Evolutionary conservation across 2,329 filamentous ascomycete species (phyloP), one percentile per base, ranked within the genome.

Genomic region (Tolypocladium pustulatum): DNA sequence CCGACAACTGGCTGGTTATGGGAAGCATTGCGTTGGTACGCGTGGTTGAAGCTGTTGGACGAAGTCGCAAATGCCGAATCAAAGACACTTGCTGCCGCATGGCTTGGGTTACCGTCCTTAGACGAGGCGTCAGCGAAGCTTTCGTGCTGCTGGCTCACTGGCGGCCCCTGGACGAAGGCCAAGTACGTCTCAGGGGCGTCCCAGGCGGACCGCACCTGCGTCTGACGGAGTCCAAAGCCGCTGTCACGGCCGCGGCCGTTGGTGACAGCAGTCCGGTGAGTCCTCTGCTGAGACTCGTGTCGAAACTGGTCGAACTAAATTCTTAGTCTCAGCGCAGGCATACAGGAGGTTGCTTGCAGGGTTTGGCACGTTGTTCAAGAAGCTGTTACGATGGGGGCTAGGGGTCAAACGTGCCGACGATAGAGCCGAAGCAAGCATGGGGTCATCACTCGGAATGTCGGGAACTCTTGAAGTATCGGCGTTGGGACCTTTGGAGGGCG

Each of bases 391-490:
- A 27, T 56, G 54, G 30, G 57, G 54, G 25, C 57, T 58, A 2
- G 57, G 57, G 34, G 57, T 58, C 54, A 53, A 37, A 22, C 53
- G 54, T 22, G 41, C 54, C 10, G 57, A 56, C 34, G 30, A 43
- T 3, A 7, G 20, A 27, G 25, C 36, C 2, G 56, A 40, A 34
- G 27, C 34, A 27, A n/a, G 25, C 12, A n/a, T 6, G n/a, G 36
- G 15, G 8, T 9, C n/a, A 8, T 34, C 36, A 17, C 13, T 27
- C 22, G n/a, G 36, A 6, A 8, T 2, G 7, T 6, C 17, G 13
- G 46, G 7, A 17, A 22, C 3, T 10, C 13, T 17, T 22, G 34
- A 10, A 36, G n/a, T 22, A 17, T 53, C 46, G 15, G 41, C 9
- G 12, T 13, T 8, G 5, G 36, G 30, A 8, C 10, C 5, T n/a